Conservation (phyloP, 2,329 filamentous ascomycete species). For the Pyrenophora seminiperda region DNA sequence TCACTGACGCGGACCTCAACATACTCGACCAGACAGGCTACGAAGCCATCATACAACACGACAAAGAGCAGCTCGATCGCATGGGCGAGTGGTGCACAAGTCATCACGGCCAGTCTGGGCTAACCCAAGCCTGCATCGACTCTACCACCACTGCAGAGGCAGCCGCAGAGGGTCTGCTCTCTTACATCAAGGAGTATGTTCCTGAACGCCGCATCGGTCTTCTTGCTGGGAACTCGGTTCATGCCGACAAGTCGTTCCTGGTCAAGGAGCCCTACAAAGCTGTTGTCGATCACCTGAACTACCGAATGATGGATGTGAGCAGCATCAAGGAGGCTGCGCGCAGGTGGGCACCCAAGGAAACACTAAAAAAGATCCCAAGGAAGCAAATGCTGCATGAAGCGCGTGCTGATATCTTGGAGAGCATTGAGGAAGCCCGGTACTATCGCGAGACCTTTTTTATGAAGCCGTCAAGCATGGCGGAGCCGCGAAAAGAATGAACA, state of each 20-base stretch:
- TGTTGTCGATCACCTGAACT: slow-evolving; percentile 79
- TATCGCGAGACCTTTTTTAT: slow-evolving; percentile 74
- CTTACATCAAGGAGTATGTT: slow-evolving; percentile 75
- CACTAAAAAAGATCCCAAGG: slow-evolving; percentile 66
- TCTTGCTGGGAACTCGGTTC: slow-evolving; percentile 90
- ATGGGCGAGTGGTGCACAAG: slow-evolving; percentile 91
- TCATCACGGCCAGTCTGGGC: slow-evolving; percentile 79
- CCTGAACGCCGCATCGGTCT: slow-evolving; percentile 70
- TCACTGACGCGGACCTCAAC: slow-evolving; percentile 80
- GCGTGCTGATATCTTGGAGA: slow-evolving; percentile 88
- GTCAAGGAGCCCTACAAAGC: slow-evolving; percentile 72
- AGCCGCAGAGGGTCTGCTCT: slow-evolving; percentile 74
- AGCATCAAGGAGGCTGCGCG: slow-evolving; percentile 86
- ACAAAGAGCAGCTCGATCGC: slow-evolving; percentile 68
- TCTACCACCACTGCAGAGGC: slow-evolving; percentile 73
- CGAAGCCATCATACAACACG: slow-evolving; percentile 78
- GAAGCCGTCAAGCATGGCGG: slow-evolving; percentile 8
- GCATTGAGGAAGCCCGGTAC: slow-evolving; percentile 87
- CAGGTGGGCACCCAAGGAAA: slow-evolving; percentile 72
- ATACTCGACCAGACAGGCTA: slow-evolving; percentile 78
- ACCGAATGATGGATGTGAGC: slow-evolving; percentile 91
- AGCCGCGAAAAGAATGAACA: neutral
- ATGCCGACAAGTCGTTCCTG: slow-evolving; percentile 85
- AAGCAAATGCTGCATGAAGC: slow-evolving; percentile 84
- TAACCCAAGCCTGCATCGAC: slow-evolving; percentile 75